Conservation (phyloP, 306 rosid genomes). For the Gastrolobium bilobum region DNA sequence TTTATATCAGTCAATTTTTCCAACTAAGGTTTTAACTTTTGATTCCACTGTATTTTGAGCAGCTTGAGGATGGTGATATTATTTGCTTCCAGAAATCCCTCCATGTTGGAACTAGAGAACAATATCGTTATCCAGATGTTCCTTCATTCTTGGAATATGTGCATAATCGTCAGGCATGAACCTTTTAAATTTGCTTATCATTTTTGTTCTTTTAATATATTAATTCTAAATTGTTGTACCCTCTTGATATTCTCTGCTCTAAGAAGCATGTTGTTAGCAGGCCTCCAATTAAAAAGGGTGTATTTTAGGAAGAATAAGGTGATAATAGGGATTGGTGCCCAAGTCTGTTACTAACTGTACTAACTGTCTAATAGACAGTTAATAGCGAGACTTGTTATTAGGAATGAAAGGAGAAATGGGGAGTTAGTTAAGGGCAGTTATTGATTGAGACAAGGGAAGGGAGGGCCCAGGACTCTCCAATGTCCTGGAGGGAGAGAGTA, state of each 20-base stretch:
- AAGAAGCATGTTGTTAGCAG: neutral
- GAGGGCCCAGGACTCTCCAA: too few species aligned
- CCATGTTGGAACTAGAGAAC: constrained; percentile 58
- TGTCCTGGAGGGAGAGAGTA: too few species aligned
- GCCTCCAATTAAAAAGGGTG: too few species aligned
- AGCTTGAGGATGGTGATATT: constrained; percentile 98
- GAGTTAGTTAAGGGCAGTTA: too few species aligned
- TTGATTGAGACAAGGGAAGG: too few species aligned
- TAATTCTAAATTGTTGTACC: neutral
- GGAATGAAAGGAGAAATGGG: too few species aligned
- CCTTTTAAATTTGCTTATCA: neutral
- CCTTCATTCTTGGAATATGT: constrained; percentile 90
- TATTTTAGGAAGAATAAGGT: too few species aligned
- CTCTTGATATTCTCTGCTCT: neutral
- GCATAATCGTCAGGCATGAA: constrained; percentile 87
- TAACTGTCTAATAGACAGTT: too few species aligned
- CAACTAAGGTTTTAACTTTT: constrained; percentile 4
- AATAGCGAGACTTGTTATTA: too few species aligned
- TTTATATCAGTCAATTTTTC: constrained; percentile 11
- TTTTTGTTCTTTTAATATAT: neutral
- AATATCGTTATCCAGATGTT: constrained; percentile 76
- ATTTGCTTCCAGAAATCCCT: constrained; percentile 85
- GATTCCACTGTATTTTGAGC: constrained; percentile 42
- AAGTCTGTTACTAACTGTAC: too few species aligned
- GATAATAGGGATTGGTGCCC: too few species aligned